Percentiles rank a stretch among this genome's conserved stretches.
phyloP scores from a whole-genome alignment of 75 land plant species.

The Sequoiadendron giganteum region DNA sequence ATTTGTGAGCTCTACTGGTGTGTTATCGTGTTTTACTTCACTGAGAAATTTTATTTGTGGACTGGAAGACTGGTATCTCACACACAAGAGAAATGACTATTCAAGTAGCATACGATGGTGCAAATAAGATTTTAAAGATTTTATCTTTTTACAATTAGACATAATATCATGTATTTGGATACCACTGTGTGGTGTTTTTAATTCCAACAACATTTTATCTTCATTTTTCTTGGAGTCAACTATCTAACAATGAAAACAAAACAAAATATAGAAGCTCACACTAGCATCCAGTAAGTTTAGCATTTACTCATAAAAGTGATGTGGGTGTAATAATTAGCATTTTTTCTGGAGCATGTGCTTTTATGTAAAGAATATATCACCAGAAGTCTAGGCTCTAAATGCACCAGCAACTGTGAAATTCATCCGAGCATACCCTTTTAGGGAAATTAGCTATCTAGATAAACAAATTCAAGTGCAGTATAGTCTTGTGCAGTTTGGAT shows the following conservation, averaged over 20 bases:
- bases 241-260: neutral
- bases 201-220: neutral
- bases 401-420: neutral
- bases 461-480: neutral
- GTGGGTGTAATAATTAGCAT: neutral
- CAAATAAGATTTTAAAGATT: neutral
- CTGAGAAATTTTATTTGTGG: no score
- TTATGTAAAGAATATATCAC: neutral
- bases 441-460: neutral
- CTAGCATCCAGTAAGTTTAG: neutral
- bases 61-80: no score
- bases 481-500: neutral
- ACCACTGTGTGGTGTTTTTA: no score
- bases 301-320: neutral
- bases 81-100: no score
- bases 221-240: neutral
- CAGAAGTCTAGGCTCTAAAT: neutral
- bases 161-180: no score
- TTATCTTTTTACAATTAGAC: no score
- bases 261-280: neutral
- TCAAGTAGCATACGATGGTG: neutral
- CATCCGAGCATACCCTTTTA: neutral
- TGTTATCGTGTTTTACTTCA: no score
- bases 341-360: neutral
- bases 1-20: neutral